Base-by-base conservation (phyloP, 768 basidiomycete species). In the Lactarius quietus region DNA sequence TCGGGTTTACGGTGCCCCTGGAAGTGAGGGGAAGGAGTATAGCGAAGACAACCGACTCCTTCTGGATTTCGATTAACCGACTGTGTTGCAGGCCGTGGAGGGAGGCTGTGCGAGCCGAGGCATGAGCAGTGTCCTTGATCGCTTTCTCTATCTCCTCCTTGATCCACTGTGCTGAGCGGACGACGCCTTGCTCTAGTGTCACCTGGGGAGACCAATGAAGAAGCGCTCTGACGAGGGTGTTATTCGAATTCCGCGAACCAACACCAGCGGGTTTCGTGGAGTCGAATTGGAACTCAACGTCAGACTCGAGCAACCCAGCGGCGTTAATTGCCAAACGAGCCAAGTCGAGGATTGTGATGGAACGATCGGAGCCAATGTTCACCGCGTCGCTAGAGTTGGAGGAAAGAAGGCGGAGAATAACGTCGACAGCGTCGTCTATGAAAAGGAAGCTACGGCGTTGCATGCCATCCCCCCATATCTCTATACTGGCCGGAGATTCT, bases 11-110 rank as follows among this genome's bases (percentile, higher is more conserved):
- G 0, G 72, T 71, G 5, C 82, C 80, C 1, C 81, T 77, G 9
- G 85, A 86, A 0, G 85, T 86, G 68, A 87, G 78, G 2, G 86
- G 86, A 9, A 87, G 79, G 3, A 86, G 76, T 48, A 86, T 76
- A 1, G 81, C 86, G 68, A 85, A 84, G 7, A 73, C 78, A 59
- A 77, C 74, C 2, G 71, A 72, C 28, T 73, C 71, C 0, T 71
- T 62, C 7, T 71, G 67, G 9, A 86, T 73, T 53, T 78, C 62
- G 31, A 84, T 64, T 10, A 84, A 54, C 52, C 76, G 65, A 67
- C 84, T 84, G 41, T 43, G 53, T 20, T 72, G 70, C 48, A 79
- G 70, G 12, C 23, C 63, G 23, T 67, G 60, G 41, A 81, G 66
- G 41, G 66, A 52, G 2, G 67, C 38, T 8, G 17, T 20, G 20